phyloP scores from a whole-genome alignment of 495 filamentous ascomycete genomes.

The Penicillium maclennaniae region DNA sequence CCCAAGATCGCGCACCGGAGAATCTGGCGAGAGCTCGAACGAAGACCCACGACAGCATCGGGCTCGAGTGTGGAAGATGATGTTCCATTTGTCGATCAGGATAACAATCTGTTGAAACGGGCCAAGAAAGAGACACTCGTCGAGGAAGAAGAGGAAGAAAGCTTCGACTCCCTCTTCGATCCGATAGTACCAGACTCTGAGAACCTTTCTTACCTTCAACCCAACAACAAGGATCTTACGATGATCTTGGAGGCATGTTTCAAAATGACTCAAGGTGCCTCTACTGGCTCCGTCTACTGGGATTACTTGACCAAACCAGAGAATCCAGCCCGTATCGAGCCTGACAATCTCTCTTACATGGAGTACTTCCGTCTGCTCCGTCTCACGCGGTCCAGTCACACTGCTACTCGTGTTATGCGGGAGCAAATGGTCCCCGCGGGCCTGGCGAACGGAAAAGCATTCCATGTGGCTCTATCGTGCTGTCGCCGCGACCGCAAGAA shows the following conservation, averaged over 20 bases:
- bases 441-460: conserved; percentile 47
- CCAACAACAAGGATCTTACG: conserved; percentile 66
- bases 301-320: conserved; percentile 51
- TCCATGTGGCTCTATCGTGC: conserved; percentile 65
- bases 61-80: conserved; percentile 10
- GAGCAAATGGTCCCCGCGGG: conserved; percentile 38
- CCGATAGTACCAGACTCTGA: conserved; percentile 19
- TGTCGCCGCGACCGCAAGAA: conserved; percentile 73
- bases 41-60: background rate
- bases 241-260: conserved; percentile 60
- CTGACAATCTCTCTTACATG: conserved; percentile 66
- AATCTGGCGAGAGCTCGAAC: conserved; percentile 4
- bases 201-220: conserved; percentile 30
- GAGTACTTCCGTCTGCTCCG: conserved; percentile 66
- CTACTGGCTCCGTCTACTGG: conserved; percentile 65
- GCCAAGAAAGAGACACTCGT: conserved; percentile 1
- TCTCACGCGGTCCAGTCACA: conserved; percentile 53
- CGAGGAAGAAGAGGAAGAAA: conserved; percentile 27
- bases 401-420: conserved; percentile 51
- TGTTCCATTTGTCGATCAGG: conserved; percentile 35
- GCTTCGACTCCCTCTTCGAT: conserved; percentile 37
- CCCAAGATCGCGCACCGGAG: conserved; percentile 5
- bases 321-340: conserved; percentile 45
- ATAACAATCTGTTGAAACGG: conserved; percentile 10
- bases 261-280: conserved; percentile 27